These are phyloP conservation scores for Rostrohypoxylon terebratum DNA, from an alignment of 495 filamentous ascomycete genomes.

Conservation along the genomic window DNA sequence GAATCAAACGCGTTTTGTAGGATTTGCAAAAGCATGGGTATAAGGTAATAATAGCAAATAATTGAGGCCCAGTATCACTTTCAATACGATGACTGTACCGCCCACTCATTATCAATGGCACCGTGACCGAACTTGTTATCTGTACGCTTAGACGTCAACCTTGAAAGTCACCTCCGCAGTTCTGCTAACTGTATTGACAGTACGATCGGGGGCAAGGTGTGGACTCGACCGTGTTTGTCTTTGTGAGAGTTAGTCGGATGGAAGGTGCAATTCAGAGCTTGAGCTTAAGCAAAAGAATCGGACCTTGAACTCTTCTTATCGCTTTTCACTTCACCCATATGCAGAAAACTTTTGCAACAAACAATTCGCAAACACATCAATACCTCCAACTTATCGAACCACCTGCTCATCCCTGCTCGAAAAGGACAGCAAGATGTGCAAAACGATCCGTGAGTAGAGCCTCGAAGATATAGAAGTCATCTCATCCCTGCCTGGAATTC, in stretches of 20 bases:
- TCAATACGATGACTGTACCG: neutral
- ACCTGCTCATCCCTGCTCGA: constrained; percentile 8
- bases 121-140: neutral
- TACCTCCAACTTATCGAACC: neutral
- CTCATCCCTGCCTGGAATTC: neutral
- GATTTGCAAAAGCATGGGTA: neutral
- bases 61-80: neutral
- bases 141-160: too few relatives aligned
- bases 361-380: neutral
- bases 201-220: neutral
- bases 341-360: neutral
- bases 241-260: neutral
- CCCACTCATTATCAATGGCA: neutral
- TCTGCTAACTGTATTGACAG: neutral
- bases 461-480: neutral
- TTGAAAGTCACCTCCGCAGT: neutral
- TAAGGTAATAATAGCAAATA: neutral
- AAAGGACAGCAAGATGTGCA: constrained; percentile 37
- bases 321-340: neutral
- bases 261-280: constrained; percentile 3
- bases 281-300: constrained; percentile 1
- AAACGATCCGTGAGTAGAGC: constrained; percentile 33
- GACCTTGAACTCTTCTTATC: neutral
- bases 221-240: neutral
- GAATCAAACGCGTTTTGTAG: neutral